These are phyloP conservation scores for Monotropa hypopitys DNA, from an alignment of 179 eudicot species.

Conservation along the genomic window DNA sequence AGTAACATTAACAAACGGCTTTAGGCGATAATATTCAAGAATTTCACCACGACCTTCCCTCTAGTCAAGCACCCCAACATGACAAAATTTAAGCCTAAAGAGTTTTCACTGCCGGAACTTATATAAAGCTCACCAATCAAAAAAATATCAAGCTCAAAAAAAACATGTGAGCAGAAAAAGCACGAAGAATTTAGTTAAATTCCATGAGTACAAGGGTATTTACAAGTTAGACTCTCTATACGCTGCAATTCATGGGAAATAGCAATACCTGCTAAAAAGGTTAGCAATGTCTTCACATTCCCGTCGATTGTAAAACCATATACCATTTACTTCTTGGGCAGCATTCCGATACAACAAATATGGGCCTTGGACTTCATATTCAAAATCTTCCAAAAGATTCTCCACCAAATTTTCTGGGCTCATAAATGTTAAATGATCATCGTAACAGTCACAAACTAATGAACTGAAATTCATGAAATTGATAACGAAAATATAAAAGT, in stretches of 20 bases:
- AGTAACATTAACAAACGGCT: background rate
- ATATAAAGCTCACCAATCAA: background rate
- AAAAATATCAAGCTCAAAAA: background rate
- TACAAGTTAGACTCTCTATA: background rate
- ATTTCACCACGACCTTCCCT: background rate
- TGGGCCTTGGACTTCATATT: slow-evolving; percentile 79
- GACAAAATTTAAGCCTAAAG: background rate
- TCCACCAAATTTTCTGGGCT: slow-evolving; percentile 79
- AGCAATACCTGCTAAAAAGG: slow-evolving; percentile 56
- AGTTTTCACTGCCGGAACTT: background rate
- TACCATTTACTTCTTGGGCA: slow-evolving; percentile 83
- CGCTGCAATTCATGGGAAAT: background rate
- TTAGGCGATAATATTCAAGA: background rate
- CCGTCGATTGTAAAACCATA: slow-evolving; percentile 86
- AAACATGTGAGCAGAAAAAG: background rate
- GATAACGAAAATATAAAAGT: background rate
- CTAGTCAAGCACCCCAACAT: background rate
- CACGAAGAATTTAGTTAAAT: background rate
- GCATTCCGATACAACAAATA: slow-evolving; percentile 81
- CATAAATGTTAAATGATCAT: background rate
- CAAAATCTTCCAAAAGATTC: slow-evolving; percentile 85
- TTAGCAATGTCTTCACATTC: slow-evolving; percentile 88
- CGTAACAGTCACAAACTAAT: background rate
- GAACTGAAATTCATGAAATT: background rate
- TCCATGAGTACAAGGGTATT: background rate